Evolutionary conservation across 2,329 filamentous ascomycete genomes (phyloP).

Genomic region (Graphiopsis chlorocephala): DNA sequence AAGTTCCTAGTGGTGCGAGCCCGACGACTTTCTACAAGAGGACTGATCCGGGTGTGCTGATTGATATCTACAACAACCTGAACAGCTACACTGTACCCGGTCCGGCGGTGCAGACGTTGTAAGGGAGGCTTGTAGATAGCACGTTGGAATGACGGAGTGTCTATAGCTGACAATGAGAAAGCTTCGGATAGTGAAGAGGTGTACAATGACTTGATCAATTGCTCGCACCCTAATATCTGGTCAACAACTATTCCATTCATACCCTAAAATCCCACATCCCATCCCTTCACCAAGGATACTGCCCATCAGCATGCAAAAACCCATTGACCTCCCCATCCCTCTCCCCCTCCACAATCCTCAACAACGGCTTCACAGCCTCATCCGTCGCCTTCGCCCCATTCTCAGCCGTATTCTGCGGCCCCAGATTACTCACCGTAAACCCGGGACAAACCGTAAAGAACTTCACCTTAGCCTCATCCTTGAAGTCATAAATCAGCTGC

Average conservation of each 20-base stretch:
- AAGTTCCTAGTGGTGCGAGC: slow-evolving; percentile 47
- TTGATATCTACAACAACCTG: slow-evolving; percentile 57
- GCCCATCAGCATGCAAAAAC: slow-evolving; percentile 9
- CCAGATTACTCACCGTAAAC: slow-evolving; percentile 42
- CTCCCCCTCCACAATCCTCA: slow-evolving; percentile 11
- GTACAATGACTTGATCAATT: neutral
- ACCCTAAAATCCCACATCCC: too few species aligned
- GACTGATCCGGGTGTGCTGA: slow-evolving; percentile 56
- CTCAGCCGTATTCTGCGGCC: slow-evolving; percentile 12
- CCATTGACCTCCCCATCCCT: neutral
- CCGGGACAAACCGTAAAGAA: slow-evolving; percentile 45
- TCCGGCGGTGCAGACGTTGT: slow-evolving; percentile 32
- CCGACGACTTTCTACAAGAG: slow-evolving; percentile 58
- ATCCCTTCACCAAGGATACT: slow-evolving; percentile 2
- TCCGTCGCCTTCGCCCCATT: slow-evolving; percentile 12
- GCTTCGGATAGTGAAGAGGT: neutral
- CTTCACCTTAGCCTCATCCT: slow-evolving; percentile 40
- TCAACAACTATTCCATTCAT: neutral
- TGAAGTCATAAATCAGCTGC: slow-evolving; percentile 41
- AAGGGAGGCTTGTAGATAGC: neutral
- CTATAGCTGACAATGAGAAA: neutral
- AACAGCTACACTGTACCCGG: slow-evolving; percentile 52
- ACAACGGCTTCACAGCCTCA: neutral
- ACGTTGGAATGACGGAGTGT: neutral
- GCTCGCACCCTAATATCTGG: neutral